Conservation (phyloP, 2,329 filamentous ascomycete species). For the Pseudohalonectria lignicola region DNA sequence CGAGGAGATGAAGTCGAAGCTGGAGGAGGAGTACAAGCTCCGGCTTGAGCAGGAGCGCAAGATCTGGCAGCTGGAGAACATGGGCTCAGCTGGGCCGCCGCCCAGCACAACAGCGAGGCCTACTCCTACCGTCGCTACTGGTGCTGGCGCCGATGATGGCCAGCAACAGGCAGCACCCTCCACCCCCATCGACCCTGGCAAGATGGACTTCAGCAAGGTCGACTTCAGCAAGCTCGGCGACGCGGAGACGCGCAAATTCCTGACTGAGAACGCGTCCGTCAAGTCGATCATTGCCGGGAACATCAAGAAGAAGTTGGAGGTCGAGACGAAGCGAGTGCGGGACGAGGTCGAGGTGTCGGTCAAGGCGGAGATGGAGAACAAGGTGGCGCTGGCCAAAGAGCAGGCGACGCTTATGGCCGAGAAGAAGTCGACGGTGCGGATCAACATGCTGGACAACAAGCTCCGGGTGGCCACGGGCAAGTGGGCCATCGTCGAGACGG, state of each 20-base stretch:
- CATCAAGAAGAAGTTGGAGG: conserved; percentile 59
- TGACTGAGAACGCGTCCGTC: conserved; percentile 44
- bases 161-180: neutral
- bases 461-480: conserved; percentile 55
- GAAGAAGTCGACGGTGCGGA: conserved; percentile 62
- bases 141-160: neutral
- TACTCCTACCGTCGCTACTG: neutral
- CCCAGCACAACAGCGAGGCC: conserved; percentile 11
- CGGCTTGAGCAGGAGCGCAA: conserved; percentile 52
- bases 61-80: conserved; percentile 48
- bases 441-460: conserved; percentile 71
- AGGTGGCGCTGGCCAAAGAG: conserved; percentile 41
- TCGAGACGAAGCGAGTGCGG: conserved; percentile 49
- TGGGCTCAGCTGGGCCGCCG: conserved; percentile 14
- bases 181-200: conserved; percentile 17
- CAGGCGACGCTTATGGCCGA: conserved; percentile 61
- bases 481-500: conserved; percentile 66
- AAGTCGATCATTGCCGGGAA: conserved; percentile 49
- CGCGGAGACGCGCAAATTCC: conserved; percentile 42
- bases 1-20: conserved; percentile 39
- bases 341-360: conserved; percentile 37
- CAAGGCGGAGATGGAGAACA: conserved; percentile 39
- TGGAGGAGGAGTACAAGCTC: conserved; percentile 32
- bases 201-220: conserved; percentile 10
- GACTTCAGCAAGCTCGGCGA: conserved; percentile 41